phyloP scores from a whole-genome alignment of 371 early-diverging fungal species.

The Mortierella sp. region DNA sequence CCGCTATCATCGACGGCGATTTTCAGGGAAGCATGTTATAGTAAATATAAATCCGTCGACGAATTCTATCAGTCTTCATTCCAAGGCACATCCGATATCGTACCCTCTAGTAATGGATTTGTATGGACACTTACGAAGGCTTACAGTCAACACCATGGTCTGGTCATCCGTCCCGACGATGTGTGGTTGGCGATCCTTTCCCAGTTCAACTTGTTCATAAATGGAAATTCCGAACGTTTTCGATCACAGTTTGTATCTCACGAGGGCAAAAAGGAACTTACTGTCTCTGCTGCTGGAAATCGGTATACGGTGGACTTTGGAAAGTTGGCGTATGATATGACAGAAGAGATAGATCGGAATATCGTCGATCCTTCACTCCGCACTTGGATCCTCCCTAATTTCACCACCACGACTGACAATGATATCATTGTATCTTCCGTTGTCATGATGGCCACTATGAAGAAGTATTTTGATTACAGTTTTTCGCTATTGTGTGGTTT shows the following conservation, averaged over 20 bases:
- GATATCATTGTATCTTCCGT: constrained; percentile 19
- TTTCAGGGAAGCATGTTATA: too few species aligned
- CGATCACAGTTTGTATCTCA: constrained; percentile 40
- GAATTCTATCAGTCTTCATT: too few species aligned
- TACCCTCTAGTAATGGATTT: constrained; percentile 9
- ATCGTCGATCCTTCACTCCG: constrained; percentile 19
- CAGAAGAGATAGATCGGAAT: constrained; percentile 14
- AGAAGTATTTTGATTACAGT: constrained; percentile 27
- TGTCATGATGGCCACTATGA: constrained; percentile 36
- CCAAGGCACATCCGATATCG: too few species aligned
- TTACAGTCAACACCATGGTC: constrained; percentile 42
- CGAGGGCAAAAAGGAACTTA: constrained; percentile 32
- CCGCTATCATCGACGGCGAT: too few species aligned
- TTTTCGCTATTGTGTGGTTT: constrained; percentile 23
- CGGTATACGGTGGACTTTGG: constrained; percentile 19
- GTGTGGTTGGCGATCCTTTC: constrained; percentile 43
- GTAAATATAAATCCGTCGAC: too few species aligned
- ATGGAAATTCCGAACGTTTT: constrained; percentile 21
- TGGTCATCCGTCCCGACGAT: constrained; percentile 41
- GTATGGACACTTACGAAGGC: constrained; percentile 19
- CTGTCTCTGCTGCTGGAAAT: constrained; percentile 2
- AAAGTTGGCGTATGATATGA: constrained; percentile 13
- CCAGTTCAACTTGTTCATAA: constrained; percentile 35
- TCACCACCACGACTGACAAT: constrained; percentile 25
- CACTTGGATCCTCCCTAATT: constrained; percentile 18